These are phyloP conservation scores for Triticum urartu DNA, from an alignment of 176 grass and related monocot genomes.

Conservation along the genomic window DNA sequence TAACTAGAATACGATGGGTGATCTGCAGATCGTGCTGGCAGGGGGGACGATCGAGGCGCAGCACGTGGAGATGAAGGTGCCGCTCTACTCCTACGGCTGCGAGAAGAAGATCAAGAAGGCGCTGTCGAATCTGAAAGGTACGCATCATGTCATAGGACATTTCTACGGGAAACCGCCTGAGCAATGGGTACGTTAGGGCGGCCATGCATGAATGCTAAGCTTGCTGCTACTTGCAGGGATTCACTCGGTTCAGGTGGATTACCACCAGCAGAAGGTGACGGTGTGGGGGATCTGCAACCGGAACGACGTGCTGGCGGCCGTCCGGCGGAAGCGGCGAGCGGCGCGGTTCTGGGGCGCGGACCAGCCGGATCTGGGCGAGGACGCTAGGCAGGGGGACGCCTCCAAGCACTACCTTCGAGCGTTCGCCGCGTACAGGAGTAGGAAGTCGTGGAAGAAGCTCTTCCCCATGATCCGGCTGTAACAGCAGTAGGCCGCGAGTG, in stretches of 20 bases:
- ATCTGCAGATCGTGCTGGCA: slow-evolving; percentile 76
- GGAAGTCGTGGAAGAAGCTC: slow-evolving; percentile 87
- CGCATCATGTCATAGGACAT: too few species aligned
- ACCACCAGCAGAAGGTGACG: slow-evolving; percentile 83
- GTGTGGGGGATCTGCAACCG: slow-evolving; percentile 90
- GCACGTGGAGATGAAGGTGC: slow-evolving; percentile 93
- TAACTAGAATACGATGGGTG: slow-evolving; percentile 41
- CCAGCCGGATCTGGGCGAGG: not conserved
- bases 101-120: slow-evolving; percentile 97
- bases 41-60: slow-evolving; percentile 70
- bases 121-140: slow-evolving; percentile 69
- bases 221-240: slow-evolving; percentile 50
- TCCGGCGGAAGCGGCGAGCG: slow-evolving; percentile 73
- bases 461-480: slow-evolving; percentile 57
- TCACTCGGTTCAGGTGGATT: slow-evolving; percentile 78
- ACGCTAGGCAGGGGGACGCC: slow-evolving; percentile 17
- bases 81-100: slow-evolving; percentile 86
- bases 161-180: too few species aligned
- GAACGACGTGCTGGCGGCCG: slow-evolving; percentile 67
- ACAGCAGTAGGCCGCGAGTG: not conserved
- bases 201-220: too few species aligned
- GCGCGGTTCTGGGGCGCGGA: slow-evolving; percentile 59
- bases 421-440: slow-evolving; percentile 49
- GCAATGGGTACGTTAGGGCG: too few species aligned
- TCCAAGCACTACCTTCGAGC: slow-evolving; percentile 46